Evolutionary conservation across 2,329 filamentous ascomycete species (phyloP).

Genomic region (Hymenoscyphus albidus): DNA sequence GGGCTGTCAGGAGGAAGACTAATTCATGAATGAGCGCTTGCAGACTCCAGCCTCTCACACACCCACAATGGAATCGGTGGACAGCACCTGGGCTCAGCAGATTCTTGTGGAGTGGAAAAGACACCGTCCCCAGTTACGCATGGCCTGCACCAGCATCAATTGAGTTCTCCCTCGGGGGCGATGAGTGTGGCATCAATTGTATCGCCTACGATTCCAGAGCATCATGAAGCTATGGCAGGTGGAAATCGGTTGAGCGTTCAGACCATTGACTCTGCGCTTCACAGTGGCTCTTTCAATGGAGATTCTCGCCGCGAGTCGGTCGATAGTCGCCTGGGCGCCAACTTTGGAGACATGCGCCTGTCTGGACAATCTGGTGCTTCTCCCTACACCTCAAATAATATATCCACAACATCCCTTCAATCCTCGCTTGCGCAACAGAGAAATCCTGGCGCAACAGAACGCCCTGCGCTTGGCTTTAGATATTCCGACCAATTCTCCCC

Average conservation of each 20-base stretch:
- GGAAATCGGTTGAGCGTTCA: conserved; percentile 17
- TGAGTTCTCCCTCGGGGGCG: conserved; percentile 55
- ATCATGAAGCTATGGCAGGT: conserved; percentile 9
- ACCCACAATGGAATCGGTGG: conserved; percentile 7
- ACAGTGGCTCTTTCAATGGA: conserved; percentile 36
- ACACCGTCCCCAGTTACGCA: conserved; percentile 56
- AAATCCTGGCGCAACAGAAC: conserved; percentile 45
- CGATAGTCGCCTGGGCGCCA: conserved; percentile 72
- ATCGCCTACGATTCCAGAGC: conserved; percentile 49
- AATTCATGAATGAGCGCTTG: conserved; percentile 11
- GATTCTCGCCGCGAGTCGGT: conserved; percentile 69
- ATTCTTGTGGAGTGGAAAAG: conserved; percentile 51
- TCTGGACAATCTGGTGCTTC: conserved; percentile 46
- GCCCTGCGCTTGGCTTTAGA: conserved; percentile 38
- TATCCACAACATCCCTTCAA: conserved; percentile 71
- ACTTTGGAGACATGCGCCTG: conserved; percentile 66
- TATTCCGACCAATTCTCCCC: conserved; percentile 46
- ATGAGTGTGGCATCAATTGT: conserved; percentile 67
- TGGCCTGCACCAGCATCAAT: conserved; percentile 42
- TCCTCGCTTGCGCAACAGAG: conserved; percentile 65
- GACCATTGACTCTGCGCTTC: conserved; percentile 24
- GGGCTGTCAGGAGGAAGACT: neutral
- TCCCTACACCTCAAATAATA: conserved; percentile 73
- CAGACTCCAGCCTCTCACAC: conserved; percentile 41
- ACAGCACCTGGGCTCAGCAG: conserved; percentile 36